Evolutionary conservation across 345 rosid genomes (phyloP), one percentile per base, ranked within the genome.

Genomic region (Physaria fendleri): DNA sequence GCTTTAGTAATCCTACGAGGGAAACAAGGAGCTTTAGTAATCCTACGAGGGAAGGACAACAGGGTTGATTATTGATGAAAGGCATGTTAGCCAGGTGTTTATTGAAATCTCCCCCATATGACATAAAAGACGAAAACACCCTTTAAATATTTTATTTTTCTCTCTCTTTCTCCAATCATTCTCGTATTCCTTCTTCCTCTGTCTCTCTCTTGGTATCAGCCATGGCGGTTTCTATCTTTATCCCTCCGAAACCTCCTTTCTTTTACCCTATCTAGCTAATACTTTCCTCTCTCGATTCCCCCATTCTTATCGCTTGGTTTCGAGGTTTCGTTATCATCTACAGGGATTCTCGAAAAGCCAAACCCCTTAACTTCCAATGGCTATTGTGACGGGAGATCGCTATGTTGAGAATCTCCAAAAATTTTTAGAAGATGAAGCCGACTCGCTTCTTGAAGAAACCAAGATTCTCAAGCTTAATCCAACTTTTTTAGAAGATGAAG

Each of bases 371-470:
- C 1, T 47, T 56, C 5, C 4, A 32, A 91, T 91, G 96, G 95
- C 82, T 75, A 80, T 85, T 72, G 95, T 93, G 22, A 93, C 97
- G n/a, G 99, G 99, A 42, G 99, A 93, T 76, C 91, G 95, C 3
- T 93, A 93, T 68, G 69, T 93, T 0, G 97, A 93, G 60, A 83
- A 79, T 69, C 81, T 93, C 34, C 89, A 83, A 28, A 77, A 74
- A 51, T 93, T 93, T 77, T 74, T 93, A 6, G 97, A 85, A 14
- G 68, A 77, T 0, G 80, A 87, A 13, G 85, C 89, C 5, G 99
- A 82, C 11, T 62, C 81, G 1, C 76, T 93, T 22, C 70, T 93
- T 40, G 99, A 93, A 21, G 87, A 83, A 16, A 50, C 83, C 11
- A 54, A 76, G 14, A 75, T 83, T 24, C 82, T 93, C 35, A 93